Base-by-base conservation (phyloP, 495 filamentous ascomycete species). In the Wilcoxina mikolae region DNA sequence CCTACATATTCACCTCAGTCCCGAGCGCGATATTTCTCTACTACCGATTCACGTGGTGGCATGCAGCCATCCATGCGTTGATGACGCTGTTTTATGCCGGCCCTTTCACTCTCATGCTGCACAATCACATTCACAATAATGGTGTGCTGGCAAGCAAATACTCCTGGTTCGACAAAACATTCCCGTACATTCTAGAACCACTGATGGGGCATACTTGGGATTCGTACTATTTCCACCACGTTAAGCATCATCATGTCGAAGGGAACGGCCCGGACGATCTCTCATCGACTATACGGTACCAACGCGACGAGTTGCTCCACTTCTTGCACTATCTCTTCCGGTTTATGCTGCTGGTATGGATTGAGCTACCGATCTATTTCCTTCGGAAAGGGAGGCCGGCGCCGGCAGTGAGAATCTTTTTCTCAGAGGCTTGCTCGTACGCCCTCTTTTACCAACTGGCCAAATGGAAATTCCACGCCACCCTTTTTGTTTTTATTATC, bases 181-280 rank as follows among this genome's bases (percentile, higher is more conserved):
- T 86, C 61, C 84, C 85, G 1, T 90, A 87, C 59, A 60, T 87
- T 17, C 68, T 77, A 25, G 81, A 86, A 57, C 84, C 84, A 2
- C 65, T 90, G 55, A 81, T 84, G 73, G 85, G 85, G 1, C 84
- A 88, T 58, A 87, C 85, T 0, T 88, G 82, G 82, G 82, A 88
- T 66, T 80, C 77, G 9, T 90, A 88, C 67, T 90, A 74, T 64
- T 87, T 85, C 60, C 85, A 90, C 65, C 85, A 88, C 58, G 82
- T 87, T 56, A 87, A 90, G 68, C 81, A 85, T 64, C 85, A 88
- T 61, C 85, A 88, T 59, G 80, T 88, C 46, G 85, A 90, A 64
- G 80, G 76, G 51, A 90, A 90, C 64, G 85, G 84, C 0, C 82
- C 83, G 0, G 71, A 78, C 33, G 85, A 90, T 60, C 73, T 90